Conservation (phyloP, 2,329 filamentous ascomycete species). For the Chaetothyriales sp. region DNA sequence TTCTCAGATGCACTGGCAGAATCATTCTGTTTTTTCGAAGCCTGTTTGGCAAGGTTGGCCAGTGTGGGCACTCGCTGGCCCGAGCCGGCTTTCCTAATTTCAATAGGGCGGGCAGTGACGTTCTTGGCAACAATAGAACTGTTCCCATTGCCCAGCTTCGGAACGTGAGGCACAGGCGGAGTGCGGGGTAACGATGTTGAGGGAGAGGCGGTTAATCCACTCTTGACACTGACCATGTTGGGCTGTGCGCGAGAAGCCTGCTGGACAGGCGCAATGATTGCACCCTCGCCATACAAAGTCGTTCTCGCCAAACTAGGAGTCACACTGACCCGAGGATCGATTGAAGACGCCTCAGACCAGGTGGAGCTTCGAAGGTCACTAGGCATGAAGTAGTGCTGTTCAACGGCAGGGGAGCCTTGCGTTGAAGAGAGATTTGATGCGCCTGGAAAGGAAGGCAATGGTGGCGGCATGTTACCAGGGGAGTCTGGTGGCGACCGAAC, state of each 20-base stretch:
- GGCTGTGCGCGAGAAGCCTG: constrained; percentile 80
- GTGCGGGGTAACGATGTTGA: constrained; percentile 54
- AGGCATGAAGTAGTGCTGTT: constrained; percentile 77
- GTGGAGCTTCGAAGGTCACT: constrained; percentile 82
- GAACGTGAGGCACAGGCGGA: constrained; percentile 30
- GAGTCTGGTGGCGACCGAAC: constrained; percentile 80
- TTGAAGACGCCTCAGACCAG: constrained; percentile 44
- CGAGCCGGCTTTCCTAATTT: constrained; percentile 27
- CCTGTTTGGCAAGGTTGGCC: constrained; percentile 20
- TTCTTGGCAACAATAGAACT: constrained; percentile 33
- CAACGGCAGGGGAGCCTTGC: constrained; percentile 41
- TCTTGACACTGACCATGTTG: constrained; percentile 84
- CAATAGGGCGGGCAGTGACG: constrained; percentile 32
- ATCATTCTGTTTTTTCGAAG: constrained; percentile 15
- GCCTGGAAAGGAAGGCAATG: constrained; percentile 76
- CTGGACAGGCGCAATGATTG: constrained; percentile 57
- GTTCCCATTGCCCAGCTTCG: constrained; percentile 27
- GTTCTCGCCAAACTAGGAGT: constrained; percentile 43
- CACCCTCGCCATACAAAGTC: constrained; percentile 82
- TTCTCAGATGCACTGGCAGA: constrained; percentile 8
- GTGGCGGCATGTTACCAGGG: constrained; percentile 67
- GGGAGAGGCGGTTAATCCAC: constrained; percentile 34
- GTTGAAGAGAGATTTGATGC: constrained; percentile 26
- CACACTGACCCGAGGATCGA: constrained; percentile 36
- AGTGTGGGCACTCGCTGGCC: constrained; percentile 22